Evolutionary conservation across 345 rosid species (phyloP), one percentile per base, ranked within the genome.

Genomic region (Citrus australasica): DNA sequence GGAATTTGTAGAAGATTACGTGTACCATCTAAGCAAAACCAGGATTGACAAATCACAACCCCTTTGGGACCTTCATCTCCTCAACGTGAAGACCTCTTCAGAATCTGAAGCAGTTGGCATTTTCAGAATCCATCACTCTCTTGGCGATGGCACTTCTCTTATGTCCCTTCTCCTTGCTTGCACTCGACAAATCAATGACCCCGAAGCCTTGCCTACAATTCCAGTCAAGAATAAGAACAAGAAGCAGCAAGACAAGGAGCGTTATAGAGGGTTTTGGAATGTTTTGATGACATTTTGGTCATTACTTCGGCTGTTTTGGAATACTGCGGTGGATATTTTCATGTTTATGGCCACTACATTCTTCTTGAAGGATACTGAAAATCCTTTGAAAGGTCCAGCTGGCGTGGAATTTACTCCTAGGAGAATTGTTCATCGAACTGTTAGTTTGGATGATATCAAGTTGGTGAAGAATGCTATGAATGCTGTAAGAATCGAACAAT

Each of bases 81-180:
- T 85, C 70, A 85, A 87, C 66, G 24, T 85, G 37, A 74, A 61
- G 65, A 82, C 84, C 19, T 75, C 78, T 0, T 75, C 79, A 0
- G 68, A 83, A 9, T 79, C 90, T 8, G 81, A 85, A 51, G 75
- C 90, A 7, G 64, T 77, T 28, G 87, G 69, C 13, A 37, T 85
- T 69, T 76, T 85, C 72, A 65, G 90, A 64, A 69, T 84, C 71
- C 90, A 87, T 80, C 90, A 85, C 84, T 85, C 90, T 24, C 81
- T 85, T 1, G 90, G 90, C 46, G 86, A 85, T 35, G 86, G 86
- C 33, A 64, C 85, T 46, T 87, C 87, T 13, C 86, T 85, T 19
- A 71, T 84, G 83, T 87, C 90, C 32, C 84, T 84, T 53, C 82
- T 84, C 5, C 73, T 85, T 4, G 86, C 83, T 5, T 85, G 88